Percentiles rank a stretch among this genome's conserved stretches.
Conservation (phyloP, 2,329 filamentous ascomycete species). For the Pseudogymnoascus sp. region DNA sequence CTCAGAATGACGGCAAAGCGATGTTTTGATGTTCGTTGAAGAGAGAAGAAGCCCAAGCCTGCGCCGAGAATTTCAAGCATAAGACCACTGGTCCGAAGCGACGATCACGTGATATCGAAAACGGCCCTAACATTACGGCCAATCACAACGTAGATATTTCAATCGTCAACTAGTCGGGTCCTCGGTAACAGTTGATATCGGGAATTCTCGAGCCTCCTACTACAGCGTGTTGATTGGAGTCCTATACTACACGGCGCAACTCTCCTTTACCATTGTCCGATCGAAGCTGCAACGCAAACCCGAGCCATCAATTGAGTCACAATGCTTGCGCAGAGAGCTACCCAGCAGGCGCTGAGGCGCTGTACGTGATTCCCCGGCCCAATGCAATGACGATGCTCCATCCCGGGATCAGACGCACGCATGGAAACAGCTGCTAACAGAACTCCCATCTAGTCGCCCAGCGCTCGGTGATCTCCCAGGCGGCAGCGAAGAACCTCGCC, state of each 20-base stretch:
- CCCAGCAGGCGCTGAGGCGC: conserved; percentile 39
- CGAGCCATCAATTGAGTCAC: conserved; percentile 22
- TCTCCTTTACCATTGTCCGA: conserved; percentile 11
- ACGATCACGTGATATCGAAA: conserved; percentile 18
- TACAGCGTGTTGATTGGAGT: background rate
- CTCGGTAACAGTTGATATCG: conserved; percentile 12
- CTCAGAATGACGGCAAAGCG: conserved; percentile 27
- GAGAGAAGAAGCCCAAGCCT: conserved; percentile 18
- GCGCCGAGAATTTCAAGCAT: conserved; percentile 19
- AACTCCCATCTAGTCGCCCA: conserved; percentile 34
- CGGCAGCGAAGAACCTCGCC: conserved; percentile 34
- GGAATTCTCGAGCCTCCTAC: conserved; percentile 8
- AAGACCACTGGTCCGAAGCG: background rate
- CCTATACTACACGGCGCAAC: conserved; percentile 13
- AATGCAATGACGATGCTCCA: conserved; percentile 5
- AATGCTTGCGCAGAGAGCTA: conserved; percentile 40
- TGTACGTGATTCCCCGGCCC: conserved; percentile 27
- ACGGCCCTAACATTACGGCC: background rate
- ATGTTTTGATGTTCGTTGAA: conserved; percentile 29
- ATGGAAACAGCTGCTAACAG: conserved; percentile 4
- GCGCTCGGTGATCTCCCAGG: conserved; percentile 36
- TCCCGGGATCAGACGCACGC: conserved; percentile 15
- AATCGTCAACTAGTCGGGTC: conserved; percentile 12
- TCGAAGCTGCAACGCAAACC: conserved; percentile 6
- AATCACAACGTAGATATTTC: conserved; percentile 10